Evolutionary conservation across 805 yeast species (phyloP).

Genomic region (Wickerhamiella hasegawae): DNA sequence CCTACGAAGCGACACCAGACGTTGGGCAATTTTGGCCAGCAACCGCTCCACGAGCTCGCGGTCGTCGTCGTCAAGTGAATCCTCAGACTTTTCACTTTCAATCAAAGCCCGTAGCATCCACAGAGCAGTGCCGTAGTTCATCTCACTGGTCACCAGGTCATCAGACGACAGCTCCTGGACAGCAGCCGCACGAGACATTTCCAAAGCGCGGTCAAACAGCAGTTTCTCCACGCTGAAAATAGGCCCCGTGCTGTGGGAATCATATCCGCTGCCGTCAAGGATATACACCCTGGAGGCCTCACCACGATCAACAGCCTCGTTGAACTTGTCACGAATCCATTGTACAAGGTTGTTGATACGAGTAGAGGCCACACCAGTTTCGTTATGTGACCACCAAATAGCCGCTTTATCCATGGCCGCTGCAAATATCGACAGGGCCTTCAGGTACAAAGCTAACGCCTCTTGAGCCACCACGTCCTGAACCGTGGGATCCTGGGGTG

Average conservation of each 20-base stretch:
- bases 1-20: constrained; percentile 53
- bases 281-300: constrained; percentile 25
- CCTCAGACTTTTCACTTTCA: constrained; percentile 28
- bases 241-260: too few relatives aligned
- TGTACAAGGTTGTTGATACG: constrained; percentile 42
- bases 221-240: constrained; percentile 71
- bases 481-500: constrained; percentile 21
- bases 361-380: constrained; percentile 6
- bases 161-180: constrained; percentile 61
- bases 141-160: constrained; percentile 62
- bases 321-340: constrained; percentile 80
- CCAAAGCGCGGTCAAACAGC: constrained; percentile 84
- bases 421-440: constrained; percentile 66
- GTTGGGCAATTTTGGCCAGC: constrained; percentile 64
- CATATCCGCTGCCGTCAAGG: not conserved
- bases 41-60: constrained; percentile 61
- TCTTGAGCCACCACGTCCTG: constrained; percentile 46
- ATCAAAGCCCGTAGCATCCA: constrained; percentile 91
- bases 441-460: constrained; percentile 72
- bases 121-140: constrained; percentile 76
- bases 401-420: constrained; percentile 76
- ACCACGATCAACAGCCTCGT: constrained; percentile 78
- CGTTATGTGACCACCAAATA: constrained; percentile 57
- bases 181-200: constrained; percentile 84
- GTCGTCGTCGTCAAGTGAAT: constrained; percentile 53